Percentiles rank a stretch among this genome's conserved stretches.
Evolutionary conservation across 129 eudicot species (phyloP).

Genomic region (Oenanthe sinensis): DNA sequence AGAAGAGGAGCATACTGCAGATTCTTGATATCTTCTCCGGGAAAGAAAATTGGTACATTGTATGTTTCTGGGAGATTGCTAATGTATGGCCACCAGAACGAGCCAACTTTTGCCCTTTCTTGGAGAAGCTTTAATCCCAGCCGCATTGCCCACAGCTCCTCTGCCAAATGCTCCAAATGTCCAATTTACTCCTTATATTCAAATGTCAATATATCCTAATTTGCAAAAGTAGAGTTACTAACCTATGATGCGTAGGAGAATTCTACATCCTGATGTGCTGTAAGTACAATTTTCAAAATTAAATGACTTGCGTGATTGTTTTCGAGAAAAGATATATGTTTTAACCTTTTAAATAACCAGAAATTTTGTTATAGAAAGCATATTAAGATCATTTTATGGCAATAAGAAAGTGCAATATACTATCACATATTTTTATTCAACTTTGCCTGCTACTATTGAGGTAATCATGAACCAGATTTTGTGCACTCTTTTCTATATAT

Average conservation of each 20-base stretch:
- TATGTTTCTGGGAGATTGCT: conserved; percentile 93
- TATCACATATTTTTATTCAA: neutral
- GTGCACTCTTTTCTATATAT: no score
- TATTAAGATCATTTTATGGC: neutral
- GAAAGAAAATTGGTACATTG: conserved; percentile 80
- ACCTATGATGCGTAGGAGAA: conserved; percentile 19
- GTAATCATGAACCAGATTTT: neutral
- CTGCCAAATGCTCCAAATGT: conserved; percentile 96
- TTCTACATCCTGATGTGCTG: no score
- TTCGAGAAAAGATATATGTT: neutral
- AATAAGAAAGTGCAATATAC: neutral
- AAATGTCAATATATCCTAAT: conserved; percentile 65
- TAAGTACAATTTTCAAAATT: neutral
- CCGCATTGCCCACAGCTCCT: conserved; percentile 96
- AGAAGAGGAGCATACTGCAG: conserved; percentile 93
- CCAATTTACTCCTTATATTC: conserved; percentile 77
- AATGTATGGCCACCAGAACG: conserved; percentile 99
- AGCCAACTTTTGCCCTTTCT: conserved; percentile 75
- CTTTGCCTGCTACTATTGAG: neutral
- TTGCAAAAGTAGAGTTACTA: conserved; percentile 37
- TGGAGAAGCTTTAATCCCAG: conserved; percentile 88
- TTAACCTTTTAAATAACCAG: neutral
- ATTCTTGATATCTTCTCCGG: conserved; percentile 81
- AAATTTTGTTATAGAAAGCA: neutral
- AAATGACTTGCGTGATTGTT: neutral